Base-by-base conservation (phyloP, 2,329 filamentous ascomycete genomes). In the Fusarium sp. region DNA sequence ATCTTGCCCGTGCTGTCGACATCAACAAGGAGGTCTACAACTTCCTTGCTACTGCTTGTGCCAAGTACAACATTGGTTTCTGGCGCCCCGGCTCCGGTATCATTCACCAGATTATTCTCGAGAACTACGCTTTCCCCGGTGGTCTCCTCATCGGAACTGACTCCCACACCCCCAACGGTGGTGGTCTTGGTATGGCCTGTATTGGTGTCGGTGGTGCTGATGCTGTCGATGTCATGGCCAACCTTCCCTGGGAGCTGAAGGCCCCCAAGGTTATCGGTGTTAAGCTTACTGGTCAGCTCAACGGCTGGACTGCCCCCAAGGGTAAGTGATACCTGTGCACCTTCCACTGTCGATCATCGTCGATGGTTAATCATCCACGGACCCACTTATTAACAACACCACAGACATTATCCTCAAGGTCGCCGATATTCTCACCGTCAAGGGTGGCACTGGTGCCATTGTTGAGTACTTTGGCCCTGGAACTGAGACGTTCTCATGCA, bases 11-110 rank as follows among this genome's bases (percentile, higher is more conserved):
- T 78, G 96, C 96, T 76, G 86, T 95, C 78, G 88, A 90, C 75
- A 97, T 97, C 85, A 98, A 98, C 90, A 97, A 96, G 88, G 95
- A 98, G 83, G 96, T 99, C 75, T 99, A 98, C 85, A 92, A 98
- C 84, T 99, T 99, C 88, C 85, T 99, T 79, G 89, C 93, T 68
- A 90, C 90, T 70, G 92, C 95, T 73, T 98, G 95, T 81, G 94
- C 94, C 79, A 99, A 98, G 87, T 99, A 98, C 88, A 95, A 98
- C 88, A 98, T 98, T 81, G 96, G 96, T 86, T 98, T 98, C 91
- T 99, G 96, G 96, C 93, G 89, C 82, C 96, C 96, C 72, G 96
- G 96, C 76, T 97, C 95, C 80, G 96, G 96, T 87, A 99, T 98
- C 81, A 99, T 99, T 77, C 96, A 99, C 86, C 96, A 98, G 87